These are phyloP conservation scores for Globisporangium megalacanthum DNA, from an alignment of 352 stramenopile species.

Conservation along the genomic window DNA sequence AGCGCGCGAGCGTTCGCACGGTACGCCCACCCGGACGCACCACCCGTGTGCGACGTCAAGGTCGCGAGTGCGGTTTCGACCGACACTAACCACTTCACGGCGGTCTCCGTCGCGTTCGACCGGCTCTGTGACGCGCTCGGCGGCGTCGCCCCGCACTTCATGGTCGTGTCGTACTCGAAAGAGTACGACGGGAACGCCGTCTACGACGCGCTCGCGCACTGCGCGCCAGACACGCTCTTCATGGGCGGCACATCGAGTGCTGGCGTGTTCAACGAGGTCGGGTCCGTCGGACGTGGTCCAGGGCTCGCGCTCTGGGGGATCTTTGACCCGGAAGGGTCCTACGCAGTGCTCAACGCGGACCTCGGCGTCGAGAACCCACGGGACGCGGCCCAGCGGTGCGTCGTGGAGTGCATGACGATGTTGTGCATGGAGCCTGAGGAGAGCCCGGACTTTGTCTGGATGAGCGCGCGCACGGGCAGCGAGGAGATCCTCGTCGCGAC, in stretches of 20 bases:
- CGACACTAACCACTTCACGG: constrained; percentile 50
- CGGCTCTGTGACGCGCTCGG: constrained; percentile 52
- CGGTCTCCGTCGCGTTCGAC: constrained; percentile 47
- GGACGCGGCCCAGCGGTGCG: constrained; percentile 54
- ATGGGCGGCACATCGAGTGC: constrained; percentile 73
- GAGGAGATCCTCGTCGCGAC: constrained; percentile 63
- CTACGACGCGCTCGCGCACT: constrained; percentile 52
- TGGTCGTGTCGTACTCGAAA: constrained; percentile 74
- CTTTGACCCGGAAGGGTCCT: constrained; percentile 76
- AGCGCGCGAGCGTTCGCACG: neutral
- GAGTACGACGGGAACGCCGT: constrained; percentile 47
- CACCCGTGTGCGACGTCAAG: constrained; percentile 40
- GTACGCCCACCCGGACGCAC: constrained; percentile 9
- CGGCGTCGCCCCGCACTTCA: constrained; percentile 65
- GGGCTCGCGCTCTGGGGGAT: constrained; percentile 75
- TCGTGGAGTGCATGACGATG: constrained; percentile 64
- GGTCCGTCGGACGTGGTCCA: constrained; percentile 26
- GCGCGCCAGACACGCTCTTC: constrained; percentile 71
- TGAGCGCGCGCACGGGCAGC: constrained; percentile 44
- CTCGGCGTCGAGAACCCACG: constrained; percentile 49
- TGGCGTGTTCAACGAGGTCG: constrained; percentile 50
- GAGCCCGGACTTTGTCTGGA: constrained; percentile 77
- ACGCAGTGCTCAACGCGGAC: constrained; percentile 69
- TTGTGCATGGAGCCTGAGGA: constrained; percentile 72
- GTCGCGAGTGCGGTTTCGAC: constrained; percentile 65